These are phyloP conservation scores for Phtheirospermum japonicum DNA, from an alignment of 257 asterid species.

Conservation along the genomic window DNA sequence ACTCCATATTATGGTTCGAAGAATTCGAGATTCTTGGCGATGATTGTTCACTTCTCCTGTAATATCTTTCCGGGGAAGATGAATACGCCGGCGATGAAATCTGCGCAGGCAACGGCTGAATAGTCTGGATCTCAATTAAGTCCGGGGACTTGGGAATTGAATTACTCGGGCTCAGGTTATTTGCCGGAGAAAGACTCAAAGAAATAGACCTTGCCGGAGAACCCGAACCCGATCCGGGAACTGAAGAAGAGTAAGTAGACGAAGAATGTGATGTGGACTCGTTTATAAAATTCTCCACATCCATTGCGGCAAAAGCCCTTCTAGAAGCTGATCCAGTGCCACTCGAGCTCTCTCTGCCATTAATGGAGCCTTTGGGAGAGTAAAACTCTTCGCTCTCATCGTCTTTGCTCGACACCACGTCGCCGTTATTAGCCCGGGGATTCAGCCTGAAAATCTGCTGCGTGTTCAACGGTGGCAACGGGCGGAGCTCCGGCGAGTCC, in stretches of 20 bases:
- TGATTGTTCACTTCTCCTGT: constrained; percentile 30
- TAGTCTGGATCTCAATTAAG: constrained; percentile 53
- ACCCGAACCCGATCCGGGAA: constrained; percentile 59
- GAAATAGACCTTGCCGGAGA: constrained; percentile 70
- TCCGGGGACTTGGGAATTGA: constrained; percentile 71
- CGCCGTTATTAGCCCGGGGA: constrained; percentile 38
- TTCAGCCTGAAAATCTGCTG: constrained; percentile 32
- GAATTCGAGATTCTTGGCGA: constrained; percentile 2
- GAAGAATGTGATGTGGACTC: constrained; percentile 50
- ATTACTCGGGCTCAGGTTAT: constrained; percentile 44
- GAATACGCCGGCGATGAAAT: constrained; percentile 26
- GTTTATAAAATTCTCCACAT: constrained; percentile 39
- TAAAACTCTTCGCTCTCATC: constrained; percentile 68
- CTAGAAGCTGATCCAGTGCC: constrained; percentile 69
- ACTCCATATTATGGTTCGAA: not conserved
- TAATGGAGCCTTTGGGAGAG: constrained; percentile 74
- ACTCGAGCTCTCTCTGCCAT: constrained; percentile 55
- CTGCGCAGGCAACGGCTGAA: constrained; percentile 19
- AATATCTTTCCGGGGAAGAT: constrained; percentile 28
- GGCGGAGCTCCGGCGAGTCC: constrained; percentile 93
- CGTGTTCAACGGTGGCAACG: constrained; percentile 64
- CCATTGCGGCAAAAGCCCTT: constrained; percentile 52
- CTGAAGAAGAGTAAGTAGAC: constrained; percentile 62
- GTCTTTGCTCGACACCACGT: constrained; percentile 40
- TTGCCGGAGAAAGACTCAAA: constrained; percentile 60